Conservation (phyloP, 2,329 filamentous ascomycete genomes). For the Botrytis byssoidea region DNA sequence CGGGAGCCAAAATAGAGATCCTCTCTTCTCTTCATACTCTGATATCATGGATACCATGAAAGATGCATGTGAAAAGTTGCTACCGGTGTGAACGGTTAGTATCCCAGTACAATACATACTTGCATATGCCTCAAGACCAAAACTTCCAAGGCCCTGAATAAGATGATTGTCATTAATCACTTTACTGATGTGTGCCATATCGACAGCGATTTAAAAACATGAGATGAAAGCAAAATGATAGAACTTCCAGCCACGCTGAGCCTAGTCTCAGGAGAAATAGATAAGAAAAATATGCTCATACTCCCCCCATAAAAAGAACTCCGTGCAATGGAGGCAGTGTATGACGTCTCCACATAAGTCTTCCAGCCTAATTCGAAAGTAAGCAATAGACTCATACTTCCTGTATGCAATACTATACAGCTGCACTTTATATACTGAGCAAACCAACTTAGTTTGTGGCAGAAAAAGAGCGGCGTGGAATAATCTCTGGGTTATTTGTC, state of each 20-base stretch:
- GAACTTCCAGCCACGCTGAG: not conserved
- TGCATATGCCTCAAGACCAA: not conserved
- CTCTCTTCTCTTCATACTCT: not conserved
- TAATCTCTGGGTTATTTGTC: not conserved
- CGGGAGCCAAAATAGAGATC: not conserved
- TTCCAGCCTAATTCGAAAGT: rapidly evolving
- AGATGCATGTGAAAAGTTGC: not conserved
- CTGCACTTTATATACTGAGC: not conserved
- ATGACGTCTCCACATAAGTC: not conserved
- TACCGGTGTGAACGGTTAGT: not conserved
- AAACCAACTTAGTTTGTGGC: not conserved
- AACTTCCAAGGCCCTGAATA: not conserved
- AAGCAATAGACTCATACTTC: rapidly evolving
- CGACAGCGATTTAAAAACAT: not conserved
- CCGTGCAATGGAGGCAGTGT: too few relatives aligned
- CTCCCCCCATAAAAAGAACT: too few relatives aligned
- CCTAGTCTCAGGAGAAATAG: not conserved
- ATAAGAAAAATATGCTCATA: rapidly evolving
- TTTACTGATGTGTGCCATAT: not conserved
- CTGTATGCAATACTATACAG: not conserved
- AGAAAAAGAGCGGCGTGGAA: not conserved
- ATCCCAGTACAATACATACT: rapidly evolving
- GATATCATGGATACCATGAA: too few relatives aligned
- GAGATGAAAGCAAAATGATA: not conserved
- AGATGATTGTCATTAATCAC: not conserved